Percentiles rank a stretch among this genome's conserved stretches.
phyloP scores from a whole-genome alignment of 2,329 filamentous ascomycete species.

The Hypoxylon sp. region DNA sequence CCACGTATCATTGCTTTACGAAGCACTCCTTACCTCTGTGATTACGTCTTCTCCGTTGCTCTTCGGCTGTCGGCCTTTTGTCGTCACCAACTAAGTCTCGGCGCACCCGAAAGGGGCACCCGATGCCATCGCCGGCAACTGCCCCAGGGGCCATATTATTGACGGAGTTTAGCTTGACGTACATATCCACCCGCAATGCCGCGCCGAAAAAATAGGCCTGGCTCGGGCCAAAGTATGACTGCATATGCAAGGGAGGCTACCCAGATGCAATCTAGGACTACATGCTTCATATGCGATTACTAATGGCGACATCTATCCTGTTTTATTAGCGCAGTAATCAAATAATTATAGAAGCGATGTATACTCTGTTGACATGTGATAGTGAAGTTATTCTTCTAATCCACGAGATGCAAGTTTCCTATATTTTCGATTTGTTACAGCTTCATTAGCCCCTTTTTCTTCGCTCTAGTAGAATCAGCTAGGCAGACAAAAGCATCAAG shows the following conservation, averaged over 20 bases:
- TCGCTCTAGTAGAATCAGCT: too few relatives aligned
- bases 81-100: background rate
- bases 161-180: constrained; percentile 27
- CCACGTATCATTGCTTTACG: background rate
- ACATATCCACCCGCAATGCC: constrained; percentile 1
- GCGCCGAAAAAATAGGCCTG: background rate
- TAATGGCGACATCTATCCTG: background rate
- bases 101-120: constrained; percentile 5
- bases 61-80: background rate
- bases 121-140: constrained; percentile 16
- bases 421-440: too few relatives aligned
- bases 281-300: background rate
- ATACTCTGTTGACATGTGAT: too few relatives aligned
- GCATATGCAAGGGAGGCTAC: constrained; percentile 13
- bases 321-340: background rate
- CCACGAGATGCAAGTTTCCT: too few relatives aligned
- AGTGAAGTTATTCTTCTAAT: background rate
- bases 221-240: constrained; percentile 27
- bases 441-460: too few relatives aligned
- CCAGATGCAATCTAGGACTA: background rate
- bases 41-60: constrained; percentile 5
- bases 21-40: background rate
- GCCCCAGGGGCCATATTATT: background rate
- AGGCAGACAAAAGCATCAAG: too few relatives aligned
- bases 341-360: background rate